Conservation (phyloP, 2,329 filamentous ascomycete species). For the Emydomyces testavorans region DNA sequence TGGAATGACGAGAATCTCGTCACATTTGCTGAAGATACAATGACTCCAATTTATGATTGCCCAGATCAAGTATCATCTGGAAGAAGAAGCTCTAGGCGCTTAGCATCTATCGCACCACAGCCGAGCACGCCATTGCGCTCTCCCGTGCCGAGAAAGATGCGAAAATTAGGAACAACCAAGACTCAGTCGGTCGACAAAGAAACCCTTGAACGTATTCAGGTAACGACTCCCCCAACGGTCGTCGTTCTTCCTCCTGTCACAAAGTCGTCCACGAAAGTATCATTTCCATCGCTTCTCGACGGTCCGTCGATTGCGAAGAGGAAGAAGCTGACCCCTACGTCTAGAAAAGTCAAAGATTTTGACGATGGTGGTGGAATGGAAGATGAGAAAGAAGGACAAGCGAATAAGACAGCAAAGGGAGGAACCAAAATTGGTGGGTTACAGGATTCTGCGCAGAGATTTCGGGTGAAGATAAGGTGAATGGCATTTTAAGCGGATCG, state of each 20-base stretch:
- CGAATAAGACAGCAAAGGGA: not conserved
- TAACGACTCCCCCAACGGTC: conserved; percentile 7
- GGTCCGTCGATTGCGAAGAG: conserved; percentile 4
- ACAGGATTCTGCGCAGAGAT: not conserved
- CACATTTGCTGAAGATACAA: conserved; percentile 24
- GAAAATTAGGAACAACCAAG: conserved; percentile 12
- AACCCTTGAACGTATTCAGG: conserved; percentile 3
- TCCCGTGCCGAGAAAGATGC: conserved; percentile 13
- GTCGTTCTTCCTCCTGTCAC: not conserved
- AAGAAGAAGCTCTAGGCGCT: conserved; percentile 13
- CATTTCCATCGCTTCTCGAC: conserved; percentile 1
- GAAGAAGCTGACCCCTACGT: not conserved
- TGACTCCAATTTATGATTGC: conserved; percentile 1
- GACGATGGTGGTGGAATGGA: not conserved
- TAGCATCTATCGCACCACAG: conserved; percentile 16
- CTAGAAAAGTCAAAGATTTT: conserved; percentile 3
- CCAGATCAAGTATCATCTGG: conserved; percentile 7
- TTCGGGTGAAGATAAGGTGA: conserved; percentile 2
- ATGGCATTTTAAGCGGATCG: not conserved
- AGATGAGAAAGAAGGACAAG: not conserved
- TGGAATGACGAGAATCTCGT: conserved; percentile 32
- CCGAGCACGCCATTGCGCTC: conserved; percentile 21
- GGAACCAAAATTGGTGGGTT: not conserved
- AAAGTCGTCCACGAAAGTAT: not conserved
- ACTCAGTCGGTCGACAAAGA: not conserved